Evolutionary conservation across 108 stramenopile species (phyloP).

Genomic region (Parmales sp.): DNA sequence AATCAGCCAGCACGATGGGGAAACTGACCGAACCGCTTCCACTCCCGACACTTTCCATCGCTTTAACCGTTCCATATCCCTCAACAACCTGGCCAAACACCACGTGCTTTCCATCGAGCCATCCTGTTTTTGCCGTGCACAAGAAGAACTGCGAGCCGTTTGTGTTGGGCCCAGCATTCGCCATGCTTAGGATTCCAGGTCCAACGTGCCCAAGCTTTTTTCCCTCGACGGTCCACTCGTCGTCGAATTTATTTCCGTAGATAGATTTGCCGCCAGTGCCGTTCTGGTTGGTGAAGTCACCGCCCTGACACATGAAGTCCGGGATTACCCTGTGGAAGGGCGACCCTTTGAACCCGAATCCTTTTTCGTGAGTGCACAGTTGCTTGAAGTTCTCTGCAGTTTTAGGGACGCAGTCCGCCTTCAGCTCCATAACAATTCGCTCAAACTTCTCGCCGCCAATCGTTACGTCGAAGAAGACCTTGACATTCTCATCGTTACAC

Average conservation of each 20-base stretch:
- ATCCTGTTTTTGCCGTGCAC: constrained; percentile 49
- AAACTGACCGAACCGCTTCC: neutral
- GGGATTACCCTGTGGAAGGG: constrained; percentile 92
- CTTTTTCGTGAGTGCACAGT: constrained; percentile 66
- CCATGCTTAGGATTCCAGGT: constrained; percentile 70
- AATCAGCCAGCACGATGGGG: neutral
- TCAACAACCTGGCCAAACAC: constrained; percentile 65
- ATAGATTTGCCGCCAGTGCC: constrained; percentile 77
- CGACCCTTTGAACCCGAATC: constrained; percentile 73
- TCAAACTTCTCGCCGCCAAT: constrained; percentile 64
- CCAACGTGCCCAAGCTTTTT: constrained; percentile 45
- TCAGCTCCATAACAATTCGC: constrained; percentile 80
- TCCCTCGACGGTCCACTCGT: constrained; percentile 72
- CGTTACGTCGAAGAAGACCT: constrained; percentile 67
- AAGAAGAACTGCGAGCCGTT: constrained; percentile 80
- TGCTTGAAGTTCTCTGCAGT: constrained; percentile 77
- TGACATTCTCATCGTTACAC: too few relatives aligned
- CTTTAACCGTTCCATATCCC: constrained; percentile 38
- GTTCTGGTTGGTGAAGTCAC: constrained; percentile 87
- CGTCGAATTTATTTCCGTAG: constrained; percentile 65
- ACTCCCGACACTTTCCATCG: constrained; percentile 35
- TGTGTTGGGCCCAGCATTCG: constrained; percentile 78
- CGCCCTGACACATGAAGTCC: constrained; percentile 62
- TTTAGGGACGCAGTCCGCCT: constrained; percentile 77
- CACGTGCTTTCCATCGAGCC: constrained; percentile 79